Conservation (phyloP, 306 rosid species). For the Vigna nakashimae region DNA sequence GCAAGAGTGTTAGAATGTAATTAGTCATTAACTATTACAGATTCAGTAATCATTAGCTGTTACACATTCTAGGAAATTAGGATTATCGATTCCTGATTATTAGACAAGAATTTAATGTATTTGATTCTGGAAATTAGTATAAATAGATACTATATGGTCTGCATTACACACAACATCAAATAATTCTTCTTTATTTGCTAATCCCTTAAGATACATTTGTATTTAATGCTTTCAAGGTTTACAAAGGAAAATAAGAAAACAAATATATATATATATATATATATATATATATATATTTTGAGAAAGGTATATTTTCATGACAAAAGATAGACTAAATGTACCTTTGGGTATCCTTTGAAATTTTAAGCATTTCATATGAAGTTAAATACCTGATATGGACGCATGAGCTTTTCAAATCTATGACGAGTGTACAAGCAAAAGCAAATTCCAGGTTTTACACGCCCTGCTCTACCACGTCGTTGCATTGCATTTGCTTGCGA, state of each 20-base stretch:
- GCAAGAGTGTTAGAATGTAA: neutral
- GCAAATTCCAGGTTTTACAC: constrained; percentile 95
- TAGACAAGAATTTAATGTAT: too few species aligned
- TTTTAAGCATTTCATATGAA: constrained; percentile 18
- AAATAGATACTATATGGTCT: too few species aligned
- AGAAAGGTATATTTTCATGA: neutral
- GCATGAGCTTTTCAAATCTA: constrained; percentile 92
- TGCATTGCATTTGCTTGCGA: constrained; percentile 98
- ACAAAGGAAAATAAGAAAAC: too few species aligned
- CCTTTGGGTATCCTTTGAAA: neutral
- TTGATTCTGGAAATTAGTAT: too few species aligned
- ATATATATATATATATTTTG: neutral
- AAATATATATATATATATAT: neutral
- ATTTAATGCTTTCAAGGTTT: too few species aligned
- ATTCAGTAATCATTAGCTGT: too few species aligned
- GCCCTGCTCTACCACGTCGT: constrained; percentile 97
- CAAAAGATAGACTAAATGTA: constrained; percentile 18
- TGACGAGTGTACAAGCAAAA: constrained; percentile 83
- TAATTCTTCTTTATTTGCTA: too few species aligned
- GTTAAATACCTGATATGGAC: constrained; percentile 80
- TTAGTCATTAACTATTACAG: too few species aligned
- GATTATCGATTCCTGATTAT: too few species aligned
- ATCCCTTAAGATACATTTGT: too few species aligned
- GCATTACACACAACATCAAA: too few species aligned
- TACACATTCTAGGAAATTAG: too few species aligned